Conservation (phyloP, 352 stramenopile species). For the Globisporangium apiculatum region DNA sequence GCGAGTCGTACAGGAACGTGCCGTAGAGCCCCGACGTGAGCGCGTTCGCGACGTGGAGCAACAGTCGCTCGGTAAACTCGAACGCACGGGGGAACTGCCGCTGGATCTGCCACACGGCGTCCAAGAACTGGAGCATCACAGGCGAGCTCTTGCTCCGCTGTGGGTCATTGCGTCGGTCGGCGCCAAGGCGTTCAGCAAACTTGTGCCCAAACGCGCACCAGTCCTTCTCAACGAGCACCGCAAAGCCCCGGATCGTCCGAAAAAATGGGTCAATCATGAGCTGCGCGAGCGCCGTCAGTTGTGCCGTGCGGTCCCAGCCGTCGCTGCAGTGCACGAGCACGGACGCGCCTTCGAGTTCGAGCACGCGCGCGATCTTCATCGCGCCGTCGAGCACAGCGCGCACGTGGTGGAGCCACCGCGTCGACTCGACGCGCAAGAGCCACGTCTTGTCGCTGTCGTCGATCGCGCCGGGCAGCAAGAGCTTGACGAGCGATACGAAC, state of each 20-base stretch:
- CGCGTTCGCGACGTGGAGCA: constrained; percentile 75
- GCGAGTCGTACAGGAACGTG: constrained; percentile 76
- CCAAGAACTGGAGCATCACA: constrained; percentile 85
- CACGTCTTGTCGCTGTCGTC: constrained; percentile 67
- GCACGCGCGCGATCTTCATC: constrained; percentile 79
- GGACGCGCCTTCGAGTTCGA: constrained; percentile 76
- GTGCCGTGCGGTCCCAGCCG: constrained; percentile 81
- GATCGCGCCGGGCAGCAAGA: constrained; percentile 51
- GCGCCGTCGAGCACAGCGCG: constrained; percentile 74
- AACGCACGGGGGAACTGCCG: constrained; percentile 77
- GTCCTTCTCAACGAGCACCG: constrained; percentile 80
- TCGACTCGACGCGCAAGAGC: constrained; percentile 66
- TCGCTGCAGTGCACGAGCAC: constrained; percentile 86
- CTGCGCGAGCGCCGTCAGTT: constrained; percentile 71
- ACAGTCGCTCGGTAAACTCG: constrained; percentile 82
- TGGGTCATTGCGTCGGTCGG: constrained; percentile 67
- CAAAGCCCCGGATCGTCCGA: constrained; percentile 80
- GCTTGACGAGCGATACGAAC: constrained; percentile 60
- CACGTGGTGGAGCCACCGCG: constrained; percentile 82
- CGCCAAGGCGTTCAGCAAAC: constrained; percentile 60
- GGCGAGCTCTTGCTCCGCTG: constrained; percentile 74
- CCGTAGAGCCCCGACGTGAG: constrained; percentile 77
- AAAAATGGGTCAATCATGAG: constrained; percentile 87
- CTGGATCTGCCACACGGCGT: constrained; percentile 79
- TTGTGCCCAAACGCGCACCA: constrained; percentile 86